A percentile compares a stretch with the other conserved stretches of the same genome.
phyloP scores from a whole-genome alignment of 306 rosid species.

The Echinosophora koreensis region DNA sequence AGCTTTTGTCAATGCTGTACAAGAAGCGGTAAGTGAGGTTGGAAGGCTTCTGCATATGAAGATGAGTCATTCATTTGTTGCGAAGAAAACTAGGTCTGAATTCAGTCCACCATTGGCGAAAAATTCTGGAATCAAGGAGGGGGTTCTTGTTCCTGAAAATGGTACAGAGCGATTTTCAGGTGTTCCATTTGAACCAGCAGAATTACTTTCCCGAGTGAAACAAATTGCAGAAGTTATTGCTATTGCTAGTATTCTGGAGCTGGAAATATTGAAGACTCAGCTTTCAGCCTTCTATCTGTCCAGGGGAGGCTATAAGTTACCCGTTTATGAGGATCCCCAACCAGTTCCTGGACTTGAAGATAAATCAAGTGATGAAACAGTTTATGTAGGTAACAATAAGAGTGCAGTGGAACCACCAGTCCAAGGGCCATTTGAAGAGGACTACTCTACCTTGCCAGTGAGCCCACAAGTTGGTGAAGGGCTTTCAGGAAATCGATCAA shows the following conservation, averaged over 20 bases:
- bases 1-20: conserved; percentile 66
- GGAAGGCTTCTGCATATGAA: conserved; percentile 60
- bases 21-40: conserved; percentile 69
- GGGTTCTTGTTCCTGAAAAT: conserved; percentile 63
- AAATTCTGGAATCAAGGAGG: conserved; percentile 78
- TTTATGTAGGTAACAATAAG: conserved; percentile 10
- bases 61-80: conserved; percentile 54
- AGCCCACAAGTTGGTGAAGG: conserved; percentile 47
- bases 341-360: conserved; percentile 76
- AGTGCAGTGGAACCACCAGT: conserved; percentile 53
- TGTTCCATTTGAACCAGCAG: conserved; percentile 51
- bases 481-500: conserved; percentile 46
- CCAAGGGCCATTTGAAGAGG: conserved; percentile 72
- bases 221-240: conserved; percentile 46
- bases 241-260: conserved; percentile 55
- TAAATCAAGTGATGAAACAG: conserved; percentile 32
- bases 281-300: conserved; percentile 63
- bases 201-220: conserved; percentile 67
- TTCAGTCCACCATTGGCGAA: conserved; percentile 34
- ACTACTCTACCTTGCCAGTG: conserved; percentile 51
- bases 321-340: conserved; percentile 57
- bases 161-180: conserved; percentile 53
- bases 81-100: conserved; percentile 39
- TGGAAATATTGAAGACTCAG: conserved; percentile 56
- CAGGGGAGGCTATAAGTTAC: conserved; percentile 67